phyloP scores from a whole-genome alignment of 2,329 filamentous ascomycete genomes.

The Colletotrichum sp. region DNA sequence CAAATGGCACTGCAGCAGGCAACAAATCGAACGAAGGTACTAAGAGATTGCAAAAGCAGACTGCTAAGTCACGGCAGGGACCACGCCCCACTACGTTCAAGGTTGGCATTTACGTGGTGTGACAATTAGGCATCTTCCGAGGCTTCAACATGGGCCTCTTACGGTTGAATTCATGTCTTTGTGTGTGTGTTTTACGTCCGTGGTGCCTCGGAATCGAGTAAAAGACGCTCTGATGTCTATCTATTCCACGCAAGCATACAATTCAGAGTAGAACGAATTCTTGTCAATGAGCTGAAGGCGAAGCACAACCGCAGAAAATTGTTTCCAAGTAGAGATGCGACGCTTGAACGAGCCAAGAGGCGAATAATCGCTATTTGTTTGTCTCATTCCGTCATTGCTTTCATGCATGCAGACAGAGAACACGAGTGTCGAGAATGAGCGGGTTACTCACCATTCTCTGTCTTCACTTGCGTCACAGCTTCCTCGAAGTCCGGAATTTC shows the following conservation, averaged over 20 bases:
- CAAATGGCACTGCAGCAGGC: neutral
- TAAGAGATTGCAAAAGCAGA: neutral
- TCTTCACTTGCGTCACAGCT: neutral
- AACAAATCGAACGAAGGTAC: neutral
- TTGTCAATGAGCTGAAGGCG: neutral
- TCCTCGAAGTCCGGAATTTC: conserved; percentile 1
- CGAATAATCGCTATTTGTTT: neutral
- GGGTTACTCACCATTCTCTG: neutral
- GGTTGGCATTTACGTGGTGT: neutral
- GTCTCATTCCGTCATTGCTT: neutral
- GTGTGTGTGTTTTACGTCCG: too few species aligned
- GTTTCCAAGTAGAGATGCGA: neutral
- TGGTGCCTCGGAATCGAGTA: too few species aligned
- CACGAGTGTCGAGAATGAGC: neutral
- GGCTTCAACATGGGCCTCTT: neutral
- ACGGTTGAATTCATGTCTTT: neutral
- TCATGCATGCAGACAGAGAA: neutral
- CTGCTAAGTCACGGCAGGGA: neutral
- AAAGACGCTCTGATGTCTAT: too few species aligned
- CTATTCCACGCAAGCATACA: too few species aligned
- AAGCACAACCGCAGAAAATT: neutral
- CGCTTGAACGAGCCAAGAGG: neutral
- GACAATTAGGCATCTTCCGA: neutral
- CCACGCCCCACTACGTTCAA: neutral
- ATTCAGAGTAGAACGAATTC: neutral